Evolutionary conservation across 345 rosid genomes (phyloP), one percentile per base, ranked within the genome.

Genomic region (Rhizophora apiculata): DNA sequence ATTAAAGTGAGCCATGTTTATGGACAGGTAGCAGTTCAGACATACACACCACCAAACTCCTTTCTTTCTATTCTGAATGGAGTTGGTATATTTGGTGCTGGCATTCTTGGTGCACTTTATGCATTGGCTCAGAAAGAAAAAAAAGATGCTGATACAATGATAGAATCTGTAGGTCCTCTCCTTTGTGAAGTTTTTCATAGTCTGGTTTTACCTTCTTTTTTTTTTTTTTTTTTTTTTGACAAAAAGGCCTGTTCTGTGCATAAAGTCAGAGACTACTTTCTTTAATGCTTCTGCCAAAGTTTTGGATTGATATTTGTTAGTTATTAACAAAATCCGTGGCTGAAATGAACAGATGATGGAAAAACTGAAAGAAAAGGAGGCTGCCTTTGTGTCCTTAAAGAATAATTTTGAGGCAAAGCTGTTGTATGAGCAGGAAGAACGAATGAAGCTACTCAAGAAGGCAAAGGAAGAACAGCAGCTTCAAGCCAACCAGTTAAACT

Each of bases 31-130:
- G 82, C 77, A 76, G 68, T 73, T 46, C 75, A 67, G 60, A 74
- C 65, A 79, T 82, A 61, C 69, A 63, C 81, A 18, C 67, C 90
- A 18, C 72, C 87, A 18, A 90, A 85, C 78, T 84, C 89, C 51
- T 73, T 92, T 75, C 52, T 87, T 63, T 83, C 89, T 81, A 80
- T 92, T 66, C 76, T 89, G 69, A 92, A 92, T 74, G 89, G 85
- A 68, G 84, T 92, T 48, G 97, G 99, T 62, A 79, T 92, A 70
- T 81, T 95, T 60, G 81, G 92, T 58, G 72, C 83, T 60, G 90
- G 89, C 31, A 83, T 88, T 69, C 96, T 95, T 43, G 96, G 93
- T 76, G 86, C 99, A 55, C 88, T 95, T 39, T 95, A 87, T 79
- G 96, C 91, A 29, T 77, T 91, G 84, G 80, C 83, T 58, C 84